These are phyloP conservation scores for Musa beccarii DNA, from an alignment of 176 grass and related monocot species.

Conservation along the genomic window DNA sequence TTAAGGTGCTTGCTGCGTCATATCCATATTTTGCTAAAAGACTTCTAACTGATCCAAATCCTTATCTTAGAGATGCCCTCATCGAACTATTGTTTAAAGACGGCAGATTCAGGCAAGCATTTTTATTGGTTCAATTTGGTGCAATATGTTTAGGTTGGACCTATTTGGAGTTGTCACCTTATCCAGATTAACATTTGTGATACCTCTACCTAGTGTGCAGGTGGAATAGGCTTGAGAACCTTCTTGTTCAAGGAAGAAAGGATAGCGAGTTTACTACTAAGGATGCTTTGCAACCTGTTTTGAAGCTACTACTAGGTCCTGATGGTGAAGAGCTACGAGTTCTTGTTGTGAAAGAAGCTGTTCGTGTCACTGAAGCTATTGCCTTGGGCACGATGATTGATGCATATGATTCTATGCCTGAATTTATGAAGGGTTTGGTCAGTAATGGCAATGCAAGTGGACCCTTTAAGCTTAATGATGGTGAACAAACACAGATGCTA, in stretches of 20 bases:
- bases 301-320: constrained; percentile 76
- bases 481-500: constrained; percentile 59
- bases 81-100: constrained; percentile 98
- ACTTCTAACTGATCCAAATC: constrained; percentile 91
- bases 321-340: constrained; percentile 69
- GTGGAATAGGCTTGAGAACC: constrained; percentile 98
- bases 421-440: constrained; percentile 65
- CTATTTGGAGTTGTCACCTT: background rate
- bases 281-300: constrained; percentile 84
- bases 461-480: constrained; percentile 69
- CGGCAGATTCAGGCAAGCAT: constrained; percentile 81
- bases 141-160: background rate
- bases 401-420: constrained; percentile 64
- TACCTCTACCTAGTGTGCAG: constrained; percentile 35
- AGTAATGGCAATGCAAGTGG: constrained; percentile 45
- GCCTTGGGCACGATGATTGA: constrained; percentile 64
- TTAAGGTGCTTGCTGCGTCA: constrained; percentile 98
- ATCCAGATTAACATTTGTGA: background rate
- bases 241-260: constrained; percentile 85
- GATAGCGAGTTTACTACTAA: constrained; percentile 87
- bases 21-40: constrained; percentile 99
- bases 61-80: constrained; percentile 97
- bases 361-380: constrained; percentile 77
- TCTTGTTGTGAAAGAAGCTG: constrained; percentile 88
- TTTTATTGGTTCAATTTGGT: background rate